Base-by-base conservation (phyloP, 2,329 filamentous ascomycete species). In the Fusarium sp. region DNA sequence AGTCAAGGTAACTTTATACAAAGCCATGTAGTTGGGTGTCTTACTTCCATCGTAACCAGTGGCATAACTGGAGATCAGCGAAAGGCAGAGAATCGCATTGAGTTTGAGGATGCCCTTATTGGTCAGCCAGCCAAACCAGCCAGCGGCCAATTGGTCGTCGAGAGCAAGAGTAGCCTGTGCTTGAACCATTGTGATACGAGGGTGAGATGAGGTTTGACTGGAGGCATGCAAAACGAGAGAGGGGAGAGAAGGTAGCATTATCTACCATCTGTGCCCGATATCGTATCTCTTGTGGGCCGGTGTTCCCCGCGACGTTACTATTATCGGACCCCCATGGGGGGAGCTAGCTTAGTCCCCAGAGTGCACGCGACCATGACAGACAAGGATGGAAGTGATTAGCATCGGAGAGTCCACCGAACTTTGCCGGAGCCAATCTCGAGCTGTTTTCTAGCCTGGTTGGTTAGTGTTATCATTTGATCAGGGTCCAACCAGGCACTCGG, bases 401-500 rank as follows among this genome's bases (percentile, higher is more conserved):
- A 68, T 82, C 22, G 83, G 84, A 41, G 80, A 83, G 62, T 36
- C 29, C n/a, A 18, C 63, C 63, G 63, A 18, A 39, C 27, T 66
- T 59, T 65, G 46, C 63, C 63, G 50, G 36, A 8, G 18, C 18
- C 39, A 57, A 47, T 56, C n/a, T 46, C 9, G 18, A 57, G 7
- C 12, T 20, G 35, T 59, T 25, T 27, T 54, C 56, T 56, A 54
- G 46, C 46, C 25, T 54, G 38, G 3, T 18, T 33, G 13, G 20
- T n/a, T 33, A 46, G 39, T 22, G 14, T 17, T 53, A 18, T 47
- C 47, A 38, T 31, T n/a, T 31, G 35, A 20, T 47, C 60, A 65
- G 47, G 62, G 60, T 57, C 36, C 13, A n/a, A 25, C 53, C 29
- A 36, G 3, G 22, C 2, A 36, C 18, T 38, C 33, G 41, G 31